Conservation (phyloP, 2,329 filamentous ascomycete species). For the Thermoascus crustaceus region DNA sequence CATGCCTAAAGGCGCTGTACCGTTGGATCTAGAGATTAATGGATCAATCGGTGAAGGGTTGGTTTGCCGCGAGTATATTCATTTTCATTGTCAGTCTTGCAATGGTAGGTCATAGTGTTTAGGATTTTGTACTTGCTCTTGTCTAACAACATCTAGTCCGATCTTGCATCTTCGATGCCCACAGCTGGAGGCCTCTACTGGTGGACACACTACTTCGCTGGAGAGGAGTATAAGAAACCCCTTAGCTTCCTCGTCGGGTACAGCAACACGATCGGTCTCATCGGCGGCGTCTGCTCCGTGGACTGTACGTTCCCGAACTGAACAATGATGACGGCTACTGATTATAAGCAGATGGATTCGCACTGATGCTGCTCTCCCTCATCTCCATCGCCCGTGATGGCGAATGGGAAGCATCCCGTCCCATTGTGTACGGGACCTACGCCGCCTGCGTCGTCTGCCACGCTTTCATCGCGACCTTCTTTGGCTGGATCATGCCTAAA, state of each 20-base stretch:
- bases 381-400: slow-evolving; percentile 51
- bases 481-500: slow-evolving; percentile 51
- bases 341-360: slow-evolving; percentile 35
- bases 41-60: slow-evolving; percentile 38
- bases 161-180: slow-evolving; percentile 49
- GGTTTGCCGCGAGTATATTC: slow-evolving; percentile 50
- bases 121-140: background rate
- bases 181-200: slow-evolving; percentile 53
- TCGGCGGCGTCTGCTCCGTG: slow-evolving; percentile 56
- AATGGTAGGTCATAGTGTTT: slow-evolving; percentile 39
- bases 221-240: slow-evolving; percentile 47
- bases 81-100: slow-evolving; percentile 54
- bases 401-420: slow-evolving; percentile 48
- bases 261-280: slow-evolving; percentile 52
- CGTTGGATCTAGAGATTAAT: background rate
- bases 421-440: slow-evolving; percentile 51
- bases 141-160: slow-evolving; percentile 26
- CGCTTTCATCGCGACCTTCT: slow-evolving; percentile 45
- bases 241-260: slow-evolving; percentile 55
- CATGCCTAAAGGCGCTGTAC: background rate
- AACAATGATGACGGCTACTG: slow-evolving; percentile 9
- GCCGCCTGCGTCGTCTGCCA: slow-evolving; percentile 47
- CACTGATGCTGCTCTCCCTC: slow-evolving; percentile 51
- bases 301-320: slow-evolving; percentile 36
- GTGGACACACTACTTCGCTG: slow-evolving; percentile 53